phyloP scores from a whole-genome alignment of 495 filamentous ascomycete genomes.

The Bryoglossum gracile region DNA sequence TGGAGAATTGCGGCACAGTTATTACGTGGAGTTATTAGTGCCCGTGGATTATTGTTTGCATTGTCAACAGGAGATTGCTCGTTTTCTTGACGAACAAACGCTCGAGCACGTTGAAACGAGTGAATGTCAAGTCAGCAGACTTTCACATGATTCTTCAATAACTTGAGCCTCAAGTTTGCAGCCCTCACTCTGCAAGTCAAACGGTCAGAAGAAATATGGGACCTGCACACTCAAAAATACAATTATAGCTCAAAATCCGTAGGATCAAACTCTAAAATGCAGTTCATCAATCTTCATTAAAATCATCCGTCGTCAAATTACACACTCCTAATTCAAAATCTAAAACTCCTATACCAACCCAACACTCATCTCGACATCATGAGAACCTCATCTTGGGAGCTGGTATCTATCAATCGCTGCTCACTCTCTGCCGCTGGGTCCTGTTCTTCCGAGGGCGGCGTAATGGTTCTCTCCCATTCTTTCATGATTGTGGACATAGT shows the following conservation, averaged over 20 bases:
- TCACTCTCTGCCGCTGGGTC: slow-evolving; percentile 2
- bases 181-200: no score
- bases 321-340: neutral
- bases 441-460: slow-evolving; percentile 10
- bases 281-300: slow-evolving; percentile 3
- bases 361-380: slow-evolving; percentile 8
- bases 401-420: neutral
- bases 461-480: slow-evolving; percentile 54
- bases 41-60: no score
- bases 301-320: neutral
- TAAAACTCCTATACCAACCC: neutral
- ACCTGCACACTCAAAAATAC: no score
- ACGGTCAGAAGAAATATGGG: no score
- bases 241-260: neutral
- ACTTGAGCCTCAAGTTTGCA: no score
- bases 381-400: neutral
- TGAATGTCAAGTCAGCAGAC: no score
- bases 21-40: no score
- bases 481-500: slow-evolving; percentile 60
- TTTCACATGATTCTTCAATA: no score
- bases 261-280: neutral
- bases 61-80: no score
- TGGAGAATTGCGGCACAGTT: no score
- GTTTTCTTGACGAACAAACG: no score
- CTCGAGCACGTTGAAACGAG: no score